These are phyloP conservation scores for Conoideocrella luteorostrata DNA, from an alignment of 2,329 filamentous ascomycete species.

Conservation along the genomic window DNA sequence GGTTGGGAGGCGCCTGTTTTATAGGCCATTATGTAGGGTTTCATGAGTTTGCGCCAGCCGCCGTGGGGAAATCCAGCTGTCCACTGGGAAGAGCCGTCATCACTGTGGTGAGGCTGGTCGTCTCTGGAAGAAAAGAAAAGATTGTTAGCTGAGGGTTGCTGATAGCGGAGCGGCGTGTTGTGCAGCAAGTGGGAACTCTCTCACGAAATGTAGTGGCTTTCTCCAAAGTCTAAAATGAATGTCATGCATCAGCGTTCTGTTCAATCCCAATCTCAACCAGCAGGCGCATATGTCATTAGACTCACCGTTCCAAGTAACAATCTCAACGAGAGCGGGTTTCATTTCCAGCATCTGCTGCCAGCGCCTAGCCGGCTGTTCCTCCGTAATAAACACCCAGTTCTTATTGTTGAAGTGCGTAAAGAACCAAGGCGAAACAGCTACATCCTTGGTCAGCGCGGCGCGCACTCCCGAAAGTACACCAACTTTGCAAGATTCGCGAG, in stretches of 20 bases:
- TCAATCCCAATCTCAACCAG: neutral
- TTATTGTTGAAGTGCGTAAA: slow-evolving; percentile 18
- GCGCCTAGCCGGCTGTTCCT: slow-evolving; percentile 15
- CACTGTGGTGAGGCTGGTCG: slow-evolving; percentile 23
- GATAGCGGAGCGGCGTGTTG: neutral
- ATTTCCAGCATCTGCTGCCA: slow-evolving; percentile 18
- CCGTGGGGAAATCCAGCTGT: slow-evolving; percentile 37
- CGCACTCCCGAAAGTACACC: too few species aligned
- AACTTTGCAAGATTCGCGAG: neutral
- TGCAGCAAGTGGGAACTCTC: neutral
- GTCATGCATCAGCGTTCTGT: too few species aligned
- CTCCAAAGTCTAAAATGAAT: slow-evolving; percentile 15
- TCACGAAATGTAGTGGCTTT: slow-evolving; percentile 19
- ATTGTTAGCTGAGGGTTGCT: neutral
- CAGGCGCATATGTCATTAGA: neutral
- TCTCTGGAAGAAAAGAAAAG: slow-evolving; percentile 8
- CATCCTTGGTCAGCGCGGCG: neutral
- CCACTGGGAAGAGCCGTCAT: slow-evolving; percentile 40
- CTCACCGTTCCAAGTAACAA: slow-evolving; percentile 16
- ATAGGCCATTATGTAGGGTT: slow-evolving; percentile 17
- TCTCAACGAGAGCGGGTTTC: slow-evolving; percentile 16
- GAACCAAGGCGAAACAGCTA: slow-evolving; percentile 18
- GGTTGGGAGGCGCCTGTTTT: slow-evolving; percentile 13
- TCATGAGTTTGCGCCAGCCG: slow-evolving; percentile 15
- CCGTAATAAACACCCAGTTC: slow-evolving; percentile 18